phyloP scores from a whole-genome alignment of 225 moss, liverwort and hornwort genomes.

The Pleurozium schreberi region DNA sequence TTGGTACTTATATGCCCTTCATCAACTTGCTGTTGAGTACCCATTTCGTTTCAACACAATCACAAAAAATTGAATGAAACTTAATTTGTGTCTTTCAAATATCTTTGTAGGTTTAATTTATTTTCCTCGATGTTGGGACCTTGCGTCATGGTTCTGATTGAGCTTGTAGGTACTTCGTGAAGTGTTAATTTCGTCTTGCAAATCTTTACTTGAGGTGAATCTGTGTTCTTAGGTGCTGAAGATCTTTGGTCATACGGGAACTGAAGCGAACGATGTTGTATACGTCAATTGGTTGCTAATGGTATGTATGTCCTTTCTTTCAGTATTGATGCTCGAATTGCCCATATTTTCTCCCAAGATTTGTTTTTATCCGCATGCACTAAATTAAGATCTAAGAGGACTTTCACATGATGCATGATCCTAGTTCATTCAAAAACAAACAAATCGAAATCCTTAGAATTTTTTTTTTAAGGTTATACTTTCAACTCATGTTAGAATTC shows the following conservation, averaged over 20 bases:
- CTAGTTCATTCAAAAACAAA: background rate
- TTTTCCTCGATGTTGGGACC: background rate
- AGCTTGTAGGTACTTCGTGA: background rate
- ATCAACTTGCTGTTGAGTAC: background rate
- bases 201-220: background rate
- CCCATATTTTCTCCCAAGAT: background rate
- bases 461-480: background rate
- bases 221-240: slow-evolving; percentile 35
- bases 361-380: background rate
- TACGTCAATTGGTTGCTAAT: slow-evolving; percentile 68
- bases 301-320: slow-evolving; percentile 20
- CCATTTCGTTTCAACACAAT: background rate
- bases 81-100: background rate
- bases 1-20: slow-evolving; percentile 15
- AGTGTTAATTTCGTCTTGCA: background rate
- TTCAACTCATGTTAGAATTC: background rate
- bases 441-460: background rate
- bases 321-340: background rate
- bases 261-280: slow-evolving; percentile 36
- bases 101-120: background rate
- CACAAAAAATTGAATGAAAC: background rate
- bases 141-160: background rate
- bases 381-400: background rate
- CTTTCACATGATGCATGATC: background rate
- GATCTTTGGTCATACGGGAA: slow-evolving; percentile 50